Percentiles rank a stretch among this genome's conserved stretches.
These are phyloP conservation scores for Mesembryanthemum crystallinum DNA, from an alignment of 148 eudicot species.

Conservation along the genomic window DNA sequence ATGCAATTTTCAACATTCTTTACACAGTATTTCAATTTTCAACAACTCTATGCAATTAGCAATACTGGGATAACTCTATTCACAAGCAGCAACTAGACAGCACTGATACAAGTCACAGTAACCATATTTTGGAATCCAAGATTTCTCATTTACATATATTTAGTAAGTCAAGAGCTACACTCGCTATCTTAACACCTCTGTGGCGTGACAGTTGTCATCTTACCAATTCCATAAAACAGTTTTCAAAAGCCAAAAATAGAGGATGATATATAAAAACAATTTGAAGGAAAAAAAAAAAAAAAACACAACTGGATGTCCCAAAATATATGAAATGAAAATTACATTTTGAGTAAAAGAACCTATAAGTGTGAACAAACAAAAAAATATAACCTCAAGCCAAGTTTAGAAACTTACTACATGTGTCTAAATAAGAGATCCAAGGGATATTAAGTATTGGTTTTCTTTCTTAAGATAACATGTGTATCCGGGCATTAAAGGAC, in stretches of 20 bases:
- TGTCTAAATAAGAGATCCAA: too few relatives aligned
- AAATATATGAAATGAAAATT: neutral
- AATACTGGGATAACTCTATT: neutral
- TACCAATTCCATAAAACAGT: neutral
- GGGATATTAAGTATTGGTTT: too few relatives aligned
- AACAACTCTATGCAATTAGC: neutral
- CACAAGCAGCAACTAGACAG: neutral
- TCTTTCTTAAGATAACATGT: too few relatives aligned
- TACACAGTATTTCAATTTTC: neutral
- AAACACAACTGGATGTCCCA: too few relatives aligned
- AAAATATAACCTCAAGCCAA: neutral
- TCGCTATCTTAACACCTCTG: neutral
- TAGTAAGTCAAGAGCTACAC: neutral
- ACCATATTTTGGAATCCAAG: neutral
- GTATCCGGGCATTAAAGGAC: too few relatives aligned
- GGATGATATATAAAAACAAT: too few relatives aligned
- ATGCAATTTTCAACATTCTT: constrained; percentile 5
- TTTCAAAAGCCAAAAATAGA: too few relatives aligned
- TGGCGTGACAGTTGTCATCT: neutral
- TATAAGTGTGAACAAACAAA: neutral
- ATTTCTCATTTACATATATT: neutral
- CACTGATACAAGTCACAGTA: neutral
- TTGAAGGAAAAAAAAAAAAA: too few relatives aligned
- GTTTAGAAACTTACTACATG: neutral
- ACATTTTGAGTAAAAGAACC: too few relatives aligned